Base-by-base conservation (phyloP, 2,329 filamentous ascomycete genomes). In the Colletotrichum godetiae region DNA sequence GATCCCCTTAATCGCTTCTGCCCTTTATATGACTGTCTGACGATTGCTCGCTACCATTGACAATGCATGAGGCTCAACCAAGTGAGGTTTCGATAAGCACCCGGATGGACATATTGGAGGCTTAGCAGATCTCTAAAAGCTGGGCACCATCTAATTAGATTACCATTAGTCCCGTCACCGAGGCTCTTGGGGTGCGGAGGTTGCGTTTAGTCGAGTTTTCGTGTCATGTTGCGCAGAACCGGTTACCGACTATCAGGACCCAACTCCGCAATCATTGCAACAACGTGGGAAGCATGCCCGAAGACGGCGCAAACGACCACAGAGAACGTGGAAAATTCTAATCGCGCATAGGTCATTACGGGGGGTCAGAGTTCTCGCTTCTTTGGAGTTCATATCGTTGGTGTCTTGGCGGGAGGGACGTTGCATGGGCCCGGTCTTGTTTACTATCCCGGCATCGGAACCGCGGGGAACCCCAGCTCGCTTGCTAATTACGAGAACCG, bases 61-160 rank as follows among this genome's bases (percentile, higher is more conserved):
- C 7, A 27, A 53, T 42, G 33, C 59, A 22, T 60, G 66, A 73
- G 60, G 42, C 42, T 70, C 70, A 60, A 33, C 22, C n/a, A 27
- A 37, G 33, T 60, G 59, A 58, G 22, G 66, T 60, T 55, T 64
- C 13, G n/a, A 64, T 29, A 65, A 73, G 35, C 66, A 70, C 60
- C 55, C 60, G 35, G 66, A 69, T 56, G 37, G 59, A 55, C 24
- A 73, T 52, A 52, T 33, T 29, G n/a, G 53, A 63, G 69, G 31
- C 49, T 63, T 68, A 49, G 57, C 27, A 49, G 27, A 29, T 11
- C n/a, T 19, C 37, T 12, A 27, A 13, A 59, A 15, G 11, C 55
- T 69, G n/a, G 31, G 49, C 55, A 65, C 70, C 24, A 60, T 65
- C 22, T 56, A 57, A 49, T 49, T 65, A 64, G 42, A 70, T 73